Conservation (phyloP, 2,329 filamentous ascomycete genomes). For the Fusarium siculi region DNA sequence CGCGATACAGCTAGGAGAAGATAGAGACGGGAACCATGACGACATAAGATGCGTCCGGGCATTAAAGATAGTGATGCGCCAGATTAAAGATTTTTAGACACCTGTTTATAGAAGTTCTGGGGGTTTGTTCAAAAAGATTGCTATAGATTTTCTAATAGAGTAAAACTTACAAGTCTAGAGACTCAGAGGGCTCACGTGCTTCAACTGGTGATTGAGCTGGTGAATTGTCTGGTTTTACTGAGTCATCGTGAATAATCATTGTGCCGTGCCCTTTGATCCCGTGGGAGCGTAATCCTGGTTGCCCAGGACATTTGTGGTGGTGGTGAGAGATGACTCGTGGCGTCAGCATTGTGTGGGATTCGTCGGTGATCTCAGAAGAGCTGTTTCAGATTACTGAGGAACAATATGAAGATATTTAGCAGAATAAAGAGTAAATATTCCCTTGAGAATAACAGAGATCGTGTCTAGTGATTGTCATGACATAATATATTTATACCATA, state of each 20-base stretch:
- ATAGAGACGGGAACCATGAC: conserved; percentile 11
- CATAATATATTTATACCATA: background rate
- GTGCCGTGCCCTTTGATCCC: background rate
- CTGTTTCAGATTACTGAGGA: background rate
- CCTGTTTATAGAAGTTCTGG: background rate
- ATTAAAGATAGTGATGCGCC: conserved; percentile 5
- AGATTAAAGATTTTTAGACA: conserved; percentile 18
- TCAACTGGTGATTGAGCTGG: background rate
- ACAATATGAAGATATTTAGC: background rate
- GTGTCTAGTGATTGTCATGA: background rate
- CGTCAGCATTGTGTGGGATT: background rate
- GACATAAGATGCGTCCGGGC: conserved; percentile 8
- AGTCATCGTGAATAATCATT: background rate
- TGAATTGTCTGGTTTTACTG: background rate
- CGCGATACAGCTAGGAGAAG: background rate
- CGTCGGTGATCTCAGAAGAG: background rate
- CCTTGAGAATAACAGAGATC: fast-evolving
- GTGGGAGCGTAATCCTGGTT: conserved; percentile 1
- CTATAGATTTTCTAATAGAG: background rate
- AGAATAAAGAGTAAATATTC: background rate
- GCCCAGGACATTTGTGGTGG: background rate
- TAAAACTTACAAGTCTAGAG: background rate
- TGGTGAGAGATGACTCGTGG: background rate
- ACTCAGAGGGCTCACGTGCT: background rate
- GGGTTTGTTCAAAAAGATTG: background rate